These are phyloP conservation scores for Coemansia sp. DNA, from an alignment of 192 early-diverging fungal genomes.

Conservation along the genomic window DNA sequence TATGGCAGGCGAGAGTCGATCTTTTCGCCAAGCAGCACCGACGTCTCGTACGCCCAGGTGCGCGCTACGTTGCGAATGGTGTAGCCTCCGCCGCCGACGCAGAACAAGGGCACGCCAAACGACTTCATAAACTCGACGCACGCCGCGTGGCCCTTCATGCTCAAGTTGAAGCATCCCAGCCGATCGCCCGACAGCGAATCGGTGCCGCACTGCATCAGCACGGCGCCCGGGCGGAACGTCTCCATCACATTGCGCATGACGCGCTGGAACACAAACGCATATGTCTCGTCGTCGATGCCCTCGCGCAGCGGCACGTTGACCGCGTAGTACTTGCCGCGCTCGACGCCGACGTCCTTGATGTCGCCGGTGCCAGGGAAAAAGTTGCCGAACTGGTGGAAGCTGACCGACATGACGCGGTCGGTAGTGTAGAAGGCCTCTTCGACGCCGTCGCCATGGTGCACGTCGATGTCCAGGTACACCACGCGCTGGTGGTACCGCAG, in stretches of 20 bases:
- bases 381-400: conserved; percentile 96
- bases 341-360: conserved; percentile 85
- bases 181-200: conserved; percentile 91
- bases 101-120: conserved; percentile 85
- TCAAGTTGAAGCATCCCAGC: conserved; percentile 91
- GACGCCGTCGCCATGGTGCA: conserved; percentile 99
- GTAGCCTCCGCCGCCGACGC: conserved; percentile 94
- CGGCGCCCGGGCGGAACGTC: conserved; percentile 78
- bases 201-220: conserved; percentile 92
- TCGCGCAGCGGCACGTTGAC: conserved; percentile 94
- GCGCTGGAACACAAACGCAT: conserved; percentile 82
- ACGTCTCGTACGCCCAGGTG: conserved; percentile 95
- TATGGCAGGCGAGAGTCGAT: conserved; percentile 66
- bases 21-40: conserved; percentile 70
- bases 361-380: conserved; percentile 98
- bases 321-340: conserved; percentile 83
- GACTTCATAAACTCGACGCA: conserved; percentile 91
- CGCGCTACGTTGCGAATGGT: conserved; percentile 93
- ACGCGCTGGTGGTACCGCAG: conserved; percentile 83
- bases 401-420: conserved; percentile 98
- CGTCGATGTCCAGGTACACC: conserved; percentile 95
- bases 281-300: conserved; percentile 88
- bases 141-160: conserved; percentile 86
- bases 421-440: conserved; percentile 98
- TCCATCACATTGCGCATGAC: conserved; percentile 87